Conservation (phyloP, 306 rosid species). For the Sicyos baderoa region DNA sequence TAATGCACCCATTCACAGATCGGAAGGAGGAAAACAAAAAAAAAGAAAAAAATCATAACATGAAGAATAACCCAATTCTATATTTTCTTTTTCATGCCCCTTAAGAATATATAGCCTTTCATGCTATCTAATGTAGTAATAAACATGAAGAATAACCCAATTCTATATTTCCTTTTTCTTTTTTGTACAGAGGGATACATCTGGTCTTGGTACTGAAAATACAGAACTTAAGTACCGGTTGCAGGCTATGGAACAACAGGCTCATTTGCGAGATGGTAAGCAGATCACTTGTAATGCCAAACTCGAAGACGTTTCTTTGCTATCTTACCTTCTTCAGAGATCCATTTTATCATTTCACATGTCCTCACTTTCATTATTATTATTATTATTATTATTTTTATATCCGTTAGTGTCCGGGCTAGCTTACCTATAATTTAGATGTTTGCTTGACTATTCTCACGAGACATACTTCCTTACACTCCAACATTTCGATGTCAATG, state of each 20-base stretch:
- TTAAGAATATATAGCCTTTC: conserved; percentile 1
- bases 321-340: background rate
- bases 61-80: too few relatives aligned
- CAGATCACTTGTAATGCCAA: background rate
- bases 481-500: too few relatives aligned
- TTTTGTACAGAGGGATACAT: conserved; percentile 60
- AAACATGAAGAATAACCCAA: background rate
- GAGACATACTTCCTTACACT: too few relatives aligned
- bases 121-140: background rate
- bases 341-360: background rate
- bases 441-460: too few relatives aligned
- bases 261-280: conserved; percentile 87
- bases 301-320: background rate
- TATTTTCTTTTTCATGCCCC: too few relatives aligned
- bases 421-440: too few relatives aligned
- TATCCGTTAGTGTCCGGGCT: too few relatives aligned
- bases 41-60: too few relatives aligned
- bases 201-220: conserved; percentile 71
- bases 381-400: too few relatives aligned
- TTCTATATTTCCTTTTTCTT: background rate
- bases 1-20: too few relatives aligned
- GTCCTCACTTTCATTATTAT: background rate
- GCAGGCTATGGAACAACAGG: conserved; percentile 97
- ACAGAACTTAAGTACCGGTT: conserved; percentile 87
- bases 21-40: too few relatives aligned